Base-by-base conservation (phyloP, 148 eudicot genomes). In the Amaranthus hypochondriacus region DNA sequence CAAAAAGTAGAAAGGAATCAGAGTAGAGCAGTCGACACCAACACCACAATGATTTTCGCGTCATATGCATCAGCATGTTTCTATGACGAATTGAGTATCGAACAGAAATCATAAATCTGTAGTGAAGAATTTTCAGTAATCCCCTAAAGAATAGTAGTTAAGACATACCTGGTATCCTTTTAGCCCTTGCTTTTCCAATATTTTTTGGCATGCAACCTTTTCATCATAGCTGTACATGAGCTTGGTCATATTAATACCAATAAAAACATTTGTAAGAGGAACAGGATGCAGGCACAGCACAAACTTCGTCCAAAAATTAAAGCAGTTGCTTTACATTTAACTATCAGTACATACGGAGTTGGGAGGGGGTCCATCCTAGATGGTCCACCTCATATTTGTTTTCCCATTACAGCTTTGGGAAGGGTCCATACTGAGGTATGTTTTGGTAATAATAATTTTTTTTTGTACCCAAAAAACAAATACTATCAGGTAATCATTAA, bases 181-280 rank as follows among this genome's bases (percentile, higher is more conserved):
- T 43, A 96, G 84, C 72, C 94, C 91, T 82, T 84, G 86, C 84
- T 84, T 92, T 78, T 96, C 94, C 84, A 96, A 80, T 70, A 96
- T 90, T 81, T 85, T 90, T 78, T 80, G 75, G 83, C 96, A 90
- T 12, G 86, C 90, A 70, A 75, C 79, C 73, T 96, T 96, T 72
- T 96, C 99, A 65, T 96, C 96, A 80, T 80, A 89, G 80, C 97
- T 96, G 92, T 66, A 63, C 52, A 70, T 59, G 68, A 81, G 63
- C 39, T 47, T 18, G 77, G 11, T 60, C 70, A 73, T 28, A 62
- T 54, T 68, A 63, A 48, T 43, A 68, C 66, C 50, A 66, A 69
- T 28, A 51, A 42, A 18, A 60, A 44, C 68, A 75, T 61, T 48
- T 48, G 39, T 42, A 69, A 76, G 8, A 54, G 66, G 43, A 42